Evolutionary conservation across 257 asterid species (phyloP), one percentile per base, ranked within the genome.

Genomic region (Capsicum rhomboideum): DNA sequence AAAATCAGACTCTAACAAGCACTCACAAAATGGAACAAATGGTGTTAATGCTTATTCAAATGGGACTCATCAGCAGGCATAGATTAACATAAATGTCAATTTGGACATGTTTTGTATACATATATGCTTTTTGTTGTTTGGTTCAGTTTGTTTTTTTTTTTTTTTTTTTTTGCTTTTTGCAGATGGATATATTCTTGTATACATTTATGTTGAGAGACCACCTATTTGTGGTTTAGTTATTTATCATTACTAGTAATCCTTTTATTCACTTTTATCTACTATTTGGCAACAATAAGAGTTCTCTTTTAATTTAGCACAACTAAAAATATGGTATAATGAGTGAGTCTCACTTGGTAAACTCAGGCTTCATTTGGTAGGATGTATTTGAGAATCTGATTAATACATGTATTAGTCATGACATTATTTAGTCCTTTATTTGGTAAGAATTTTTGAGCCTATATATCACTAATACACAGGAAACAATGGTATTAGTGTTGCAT

Each of bases 21-120:
- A 88, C 59, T 0, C 67, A 42, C 87, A 87, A 26, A 87, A 86
- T 2, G 37, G n/a, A 9, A 84, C 49, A 8, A 88, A 85, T 56
- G 89, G 90, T 26, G 84, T 21, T 1, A 90, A 85, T 79, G 90
- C 92, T 46, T 46, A 23, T 74, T 58, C 21, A 46, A 74, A 74
- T 74, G 80, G 80, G 40, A 72, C 37, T 21, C 80, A 23, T 74
- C 80, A 72, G 1, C 80, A 72, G 34, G 59, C 80, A 74, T 74
- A 67, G 10, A 6, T 21, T 59, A 59, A 72, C 10, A 37, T 69
- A 71, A 74, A 46, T 46, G 37, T 21, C 80, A 46, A 21, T 21
- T 71, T 21, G 56, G 52, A 80, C 37, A 79, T 55, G 52, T 14
- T 79, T 37, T 31, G 13, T 49, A 49, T 40, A 20, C 18, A 55